These are phyloP conservation scores for Tricladium varicosporioides DNA, from an alignment of 2,329 filamentous ascomycete genomes.

Conservation along the genomic window DNA sequence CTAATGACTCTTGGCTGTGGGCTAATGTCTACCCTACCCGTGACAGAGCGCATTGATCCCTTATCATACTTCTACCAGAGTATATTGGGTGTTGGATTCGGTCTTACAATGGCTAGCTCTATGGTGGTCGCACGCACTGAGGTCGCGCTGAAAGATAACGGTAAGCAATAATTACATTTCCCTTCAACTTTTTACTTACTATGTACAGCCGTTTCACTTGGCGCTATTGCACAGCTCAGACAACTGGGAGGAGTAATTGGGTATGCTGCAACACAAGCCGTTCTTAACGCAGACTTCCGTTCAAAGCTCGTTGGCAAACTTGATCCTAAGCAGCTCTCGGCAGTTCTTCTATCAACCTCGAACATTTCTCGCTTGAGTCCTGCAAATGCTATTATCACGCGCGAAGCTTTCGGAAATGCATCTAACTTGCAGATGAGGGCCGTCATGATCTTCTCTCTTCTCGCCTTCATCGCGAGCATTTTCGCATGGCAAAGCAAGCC, in stretches of 20 bases:
- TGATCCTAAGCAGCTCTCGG: not conserved
- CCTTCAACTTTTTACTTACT: not conserved
- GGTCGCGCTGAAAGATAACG: not conserved
- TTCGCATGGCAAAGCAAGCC: not conserved
- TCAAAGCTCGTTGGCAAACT: not conserved
- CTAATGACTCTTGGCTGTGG: not conserved
- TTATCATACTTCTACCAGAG: not conserved
- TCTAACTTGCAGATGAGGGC: not conserved
- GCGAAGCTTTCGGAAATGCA: not conserved
- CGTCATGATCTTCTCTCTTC: not conserved
- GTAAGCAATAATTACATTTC: not conserved
- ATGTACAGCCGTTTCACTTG: not conserved
- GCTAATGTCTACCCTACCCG: not conserved
- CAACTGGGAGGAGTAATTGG: not conserved
- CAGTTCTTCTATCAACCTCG: not conserved
- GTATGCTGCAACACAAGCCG: not conserved
- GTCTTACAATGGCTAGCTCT: not conserved
- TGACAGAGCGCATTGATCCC: not conserved
- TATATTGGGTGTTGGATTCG: not conserved
- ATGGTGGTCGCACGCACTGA: not conserved
- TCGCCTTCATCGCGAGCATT: not conserved
- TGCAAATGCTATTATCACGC: not conserved
- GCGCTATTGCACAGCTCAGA: not conserved
- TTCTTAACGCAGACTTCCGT: not conserved
- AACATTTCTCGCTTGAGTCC: not conserved